Percentiles rank a stretch among this genome's conserved stretches.
phyloP scores from a whole-genome alignment of 768 basidiomycete genomes.

The Pulveroboletus sp. region DNA sequence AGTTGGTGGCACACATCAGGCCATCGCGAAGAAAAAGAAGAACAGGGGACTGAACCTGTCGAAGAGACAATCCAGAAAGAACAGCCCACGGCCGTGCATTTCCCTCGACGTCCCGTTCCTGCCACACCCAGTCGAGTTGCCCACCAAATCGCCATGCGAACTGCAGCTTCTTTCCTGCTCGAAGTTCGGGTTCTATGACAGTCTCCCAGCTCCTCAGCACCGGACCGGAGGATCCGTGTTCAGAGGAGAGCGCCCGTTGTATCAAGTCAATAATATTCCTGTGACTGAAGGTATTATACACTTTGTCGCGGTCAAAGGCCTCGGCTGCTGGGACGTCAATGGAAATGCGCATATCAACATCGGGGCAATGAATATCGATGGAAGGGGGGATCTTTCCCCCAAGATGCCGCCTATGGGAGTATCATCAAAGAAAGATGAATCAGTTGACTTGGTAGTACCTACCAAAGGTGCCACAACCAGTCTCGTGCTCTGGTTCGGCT shows the following conservation, averaged over 20 bases:
- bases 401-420: constrained; percentile 55
- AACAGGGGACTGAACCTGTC: constrained; percentile 48
- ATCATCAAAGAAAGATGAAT: not conserved
- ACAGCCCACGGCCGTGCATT: constrained; percentile 66
- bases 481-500: constrained; percentile 77
- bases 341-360: constrained; percentile 61
- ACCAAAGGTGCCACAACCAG: constrained; percentile 92
- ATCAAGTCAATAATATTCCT: constrained; percentile 65
- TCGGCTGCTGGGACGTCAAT: constrained; percentile 63
- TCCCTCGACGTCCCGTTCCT: constrained; percentile 63
- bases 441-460: constrained; percentile 7
- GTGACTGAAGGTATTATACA: constrained; percentile 53
- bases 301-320: constrained; percentile 34
- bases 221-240: constrained; percentile 22
- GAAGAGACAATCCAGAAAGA: constrained; percentile 71
- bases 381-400: constrained; percentile 68
- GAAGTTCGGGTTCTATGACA: constrained; percentile 52
- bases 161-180: constrained; percentile 57
- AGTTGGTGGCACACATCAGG: constrained; percentile 7
- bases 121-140: constrained; percentile 85
- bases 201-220: constrained; percentile 53
- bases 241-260: constrained; percentile 48
- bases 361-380: constrained; percentile 71
- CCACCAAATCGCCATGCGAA: constrained; percentile 77
- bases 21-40: constrained; percentile 2